Conservation (phyloP, 1,284 basidiomycete genomes). For the Heimioporus punctisporus region DNA sequence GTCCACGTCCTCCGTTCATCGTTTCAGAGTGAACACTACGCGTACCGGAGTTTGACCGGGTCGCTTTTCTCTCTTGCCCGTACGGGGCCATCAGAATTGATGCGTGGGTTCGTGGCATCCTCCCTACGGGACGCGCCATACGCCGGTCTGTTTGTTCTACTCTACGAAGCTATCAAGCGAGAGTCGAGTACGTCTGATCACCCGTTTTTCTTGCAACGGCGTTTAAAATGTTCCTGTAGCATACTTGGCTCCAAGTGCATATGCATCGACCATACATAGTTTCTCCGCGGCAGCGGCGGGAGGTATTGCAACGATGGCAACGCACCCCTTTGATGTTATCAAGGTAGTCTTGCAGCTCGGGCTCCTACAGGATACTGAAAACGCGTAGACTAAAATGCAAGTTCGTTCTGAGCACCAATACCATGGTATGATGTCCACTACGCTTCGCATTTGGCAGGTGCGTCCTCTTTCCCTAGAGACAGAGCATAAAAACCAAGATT, state of each 20-base stretch:
- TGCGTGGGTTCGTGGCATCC: conserved; percentile 90
- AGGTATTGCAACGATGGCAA: conserved; percentile 78
- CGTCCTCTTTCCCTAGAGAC: conserved; percentile 30
- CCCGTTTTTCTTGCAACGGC: neutral
- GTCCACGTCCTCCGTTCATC: neutral
- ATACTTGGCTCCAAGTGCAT: conserved; percentile 36
- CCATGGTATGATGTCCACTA: conserved; percentile 67
- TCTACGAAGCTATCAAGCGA: conserved; percentile 87
- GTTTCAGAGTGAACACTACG: conserved; percentile 77
- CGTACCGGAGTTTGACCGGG: conserved; percentile 66
- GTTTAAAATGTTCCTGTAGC: conserved; percentile 25
- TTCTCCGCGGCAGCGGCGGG: conserved; percentile 77
- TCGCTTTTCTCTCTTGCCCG: conserved; percentile 67
- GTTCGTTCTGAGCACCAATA: conserved; percentile 77
- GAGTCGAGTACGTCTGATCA: conserved; percentile 53
- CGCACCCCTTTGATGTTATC: conserved; percentile 91
- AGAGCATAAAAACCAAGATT: neutral
- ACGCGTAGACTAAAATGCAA: conserved; percentile 78
- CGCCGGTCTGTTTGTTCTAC: conserved; percentile 91
- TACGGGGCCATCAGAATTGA: conserved; percentile 80
- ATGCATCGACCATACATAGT: conserved; percentile 54
- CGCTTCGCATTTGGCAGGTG: conserved; percentile 70
- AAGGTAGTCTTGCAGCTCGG: conserved; percentile 53
- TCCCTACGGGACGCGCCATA: conserved; percentile 96
- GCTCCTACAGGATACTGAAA: conserved; percentile 11